Base-by-base conservation (phyloP, 2,329 filamentous ascomycete genomes). In the Epichloe coenophiala region DNA sequence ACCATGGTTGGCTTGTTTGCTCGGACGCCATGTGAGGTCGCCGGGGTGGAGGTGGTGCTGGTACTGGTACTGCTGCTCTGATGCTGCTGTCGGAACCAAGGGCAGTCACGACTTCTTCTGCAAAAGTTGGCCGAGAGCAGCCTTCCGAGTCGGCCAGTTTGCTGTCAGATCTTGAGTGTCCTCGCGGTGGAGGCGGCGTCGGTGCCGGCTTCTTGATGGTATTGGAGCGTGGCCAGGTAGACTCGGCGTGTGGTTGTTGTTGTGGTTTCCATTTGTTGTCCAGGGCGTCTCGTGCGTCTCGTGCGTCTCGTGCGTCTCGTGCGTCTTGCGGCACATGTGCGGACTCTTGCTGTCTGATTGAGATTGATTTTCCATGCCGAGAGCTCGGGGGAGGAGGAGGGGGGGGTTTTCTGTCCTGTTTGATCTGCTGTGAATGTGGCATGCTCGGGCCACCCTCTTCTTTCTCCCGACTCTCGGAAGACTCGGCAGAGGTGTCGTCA, bases 291-390 rank as follows among this genome's bases (percentile, higher is more conserved):
- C 17, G 1, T 17, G 17, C 17, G 17, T 17, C 17, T 17, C 17
- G 17, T 17, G 17, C 17, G 17, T 17, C 17, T 17, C 17, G 17
- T 17, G 9, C 39, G n/a, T 51, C 33, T 12, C 35, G 36, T 15
- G 17, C 45, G 19, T 45, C 41, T 8, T 9, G 40, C 23, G 23
- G n/a, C 23, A 15, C 23, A 21, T 45, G 35, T 5, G 35, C 19
- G 3, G 41, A 5, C 41, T 38, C 23, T 19, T 52, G 43, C 17
- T 50, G 64, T 56, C 74, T 80, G 17, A 17, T 2, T 17, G 17
- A 17, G 56, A 91, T 84, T 17, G 83, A 74, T 65, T 84, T 90
- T 4, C 88, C 88, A 67, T 90, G 86, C 50, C 86, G 80, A 48
- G 84, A 88, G 61, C 77, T 88, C 33, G 44, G 44, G 1, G 1